Evolutionary conservation across 2,329 filamentous ascomycete species (phyloP).

Genomic region (Fusarium floridanum): DNA sequence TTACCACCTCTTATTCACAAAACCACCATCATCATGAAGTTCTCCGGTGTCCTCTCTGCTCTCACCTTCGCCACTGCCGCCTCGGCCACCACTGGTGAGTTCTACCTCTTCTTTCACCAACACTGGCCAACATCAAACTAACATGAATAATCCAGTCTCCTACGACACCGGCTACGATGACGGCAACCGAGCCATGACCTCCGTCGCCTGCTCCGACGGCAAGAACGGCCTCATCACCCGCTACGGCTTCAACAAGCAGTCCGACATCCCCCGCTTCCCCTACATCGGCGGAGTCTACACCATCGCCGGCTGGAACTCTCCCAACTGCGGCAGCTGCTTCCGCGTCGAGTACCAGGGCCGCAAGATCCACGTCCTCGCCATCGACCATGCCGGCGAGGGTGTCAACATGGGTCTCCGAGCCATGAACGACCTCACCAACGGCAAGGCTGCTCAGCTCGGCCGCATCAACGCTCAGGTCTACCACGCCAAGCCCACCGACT

Average conservation of each 20-base stretch:
- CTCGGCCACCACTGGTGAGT: slow-evolving; percentile 53
- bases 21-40: slow-evolving; percentile 57
- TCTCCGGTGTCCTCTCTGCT: slow-evolving; percentile 56
- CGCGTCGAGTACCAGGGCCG: slow-evolving; percentile 63
- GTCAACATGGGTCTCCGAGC: slow-evolving; percentile 71
- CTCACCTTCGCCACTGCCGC: slow-evolving; percentile 54
- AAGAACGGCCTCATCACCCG: slow-evolving; percentile 73
- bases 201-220: slow-evolving; percentile 77
- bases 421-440: slow-evolving; percentile 68
- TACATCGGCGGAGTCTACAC: slow-evolving; percentile 67
- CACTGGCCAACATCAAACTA: slow-evolving; percentile 9
- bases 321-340: slow-evolving; percentile 72
- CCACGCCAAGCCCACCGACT: slow-evolving; percentile 59
- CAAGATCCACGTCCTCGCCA: slow-evolving; percentile 66
- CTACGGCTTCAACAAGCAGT: slow-evolving; percentile 70
- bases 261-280: slow-evolving; percentile 63
- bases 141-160: slow-evolving; percentile 63
- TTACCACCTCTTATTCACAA: slow-evolving; percentile 15
- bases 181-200: slow-evolving; percentile 63
- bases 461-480: slow-evolving; percentile 63
- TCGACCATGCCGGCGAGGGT: slow-evolving; percentile 64
- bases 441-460: slow-evolving; percentile 63
- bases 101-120: background rate
- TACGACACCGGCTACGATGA: slow-evolving; percentile 81
- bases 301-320: slow-evolving; percentile 69